These are phyloP conservation scores for Trichoderma sp. DNA, from an alignment of 2,329 filamentous ascomycete genomes.

Conservation along the genomic window DNA sequence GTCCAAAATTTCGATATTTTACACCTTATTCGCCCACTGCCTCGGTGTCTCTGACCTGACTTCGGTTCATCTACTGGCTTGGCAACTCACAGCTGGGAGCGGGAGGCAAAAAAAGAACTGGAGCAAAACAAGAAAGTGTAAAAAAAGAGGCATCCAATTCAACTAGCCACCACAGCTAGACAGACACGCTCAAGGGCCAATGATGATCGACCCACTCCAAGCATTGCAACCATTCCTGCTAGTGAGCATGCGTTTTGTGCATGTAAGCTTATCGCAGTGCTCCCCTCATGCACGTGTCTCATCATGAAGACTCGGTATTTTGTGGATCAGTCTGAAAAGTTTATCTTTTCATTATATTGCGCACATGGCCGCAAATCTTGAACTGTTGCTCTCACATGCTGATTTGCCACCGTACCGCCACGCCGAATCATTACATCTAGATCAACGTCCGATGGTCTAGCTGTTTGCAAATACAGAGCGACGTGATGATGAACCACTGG, in stretches of 20 bases:
- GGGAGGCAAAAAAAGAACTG: not conserved
- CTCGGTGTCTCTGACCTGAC: not conserved
- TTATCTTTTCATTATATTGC: not conserved
- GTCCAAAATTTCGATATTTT: not conserved
- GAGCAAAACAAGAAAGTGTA: not conserved
- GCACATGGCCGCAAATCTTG: not conserved
- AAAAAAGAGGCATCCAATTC: not conserved
- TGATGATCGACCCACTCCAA: not conserved
- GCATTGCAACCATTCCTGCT: not conserved
- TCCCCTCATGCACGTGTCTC: not conserved
- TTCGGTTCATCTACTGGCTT: not conserved
- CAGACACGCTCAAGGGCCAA: not conserved
- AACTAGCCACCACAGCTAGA: not conserved
- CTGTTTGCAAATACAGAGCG: not conserved
- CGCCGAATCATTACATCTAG: not conserved
- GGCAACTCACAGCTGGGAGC: not conserved
- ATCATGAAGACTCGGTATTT: not conserved
- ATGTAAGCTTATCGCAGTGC: constrained; percentile 4
- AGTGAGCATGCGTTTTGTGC: not conserved
- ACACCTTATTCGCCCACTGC: not conserved
- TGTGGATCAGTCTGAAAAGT: not conserved
- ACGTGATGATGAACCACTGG: not conserved
- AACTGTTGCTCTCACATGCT: not conserved
- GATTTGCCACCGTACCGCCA: not conserved
- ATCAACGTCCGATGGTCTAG: not conserved